A percentile compares a stretch with the other conserved stretches of the same genome.
phyloP scores from a whole-genome alignment of 148 eudicot genomes.

The Drosera capensis region DNA sequence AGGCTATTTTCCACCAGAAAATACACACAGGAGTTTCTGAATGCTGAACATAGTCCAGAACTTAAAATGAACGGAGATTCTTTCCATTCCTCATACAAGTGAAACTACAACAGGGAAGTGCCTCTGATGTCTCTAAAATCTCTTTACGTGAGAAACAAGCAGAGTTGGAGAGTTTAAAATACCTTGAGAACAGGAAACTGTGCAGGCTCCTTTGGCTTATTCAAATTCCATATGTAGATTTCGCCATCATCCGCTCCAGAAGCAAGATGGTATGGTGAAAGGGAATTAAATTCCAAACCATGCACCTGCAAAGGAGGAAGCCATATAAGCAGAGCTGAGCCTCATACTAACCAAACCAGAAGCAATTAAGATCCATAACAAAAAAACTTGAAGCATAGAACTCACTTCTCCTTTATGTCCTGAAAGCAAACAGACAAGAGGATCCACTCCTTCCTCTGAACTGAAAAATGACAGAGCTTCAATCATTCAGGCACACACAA shows the following conservation, averaged over 20 bases:
- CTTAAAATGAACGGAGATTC: too few relatives aligned
- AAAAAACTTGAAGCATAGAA: constrained; percentile 5
- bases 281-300: constrained; percentile 69
- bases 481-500: too few relatives aligned
- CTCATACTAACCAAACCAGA: constrained; percentile 4
- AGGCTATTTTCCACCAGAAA: too few relatives aligned
- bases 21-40: too few relatives aligned
- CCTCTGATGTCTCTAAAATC: too few relatives aligned
- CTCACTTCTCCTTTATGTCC: constrained; percentile 81
- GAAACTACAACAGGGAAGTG: too few relatives aligned
- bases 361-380: not conserved
- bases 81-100: too few relatives aligned
- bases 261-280: constrained; percentile 60
- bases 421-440: constrained; percentile 45
- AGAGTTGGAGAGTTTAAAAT: too few relatives aligned
- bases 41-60: too few relatives aligned
- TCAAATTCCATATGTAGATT: constrained; percentile 84
- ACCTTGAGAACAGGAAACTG: constrained; percentile 77
- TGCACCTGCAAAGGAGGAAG: constrained; percentile 62
- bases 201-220: constrained; percentile 46
- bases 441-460: constrained; percentile 28
- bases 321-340: not conserved
- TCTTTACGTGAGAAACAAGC: too few relatives aligned
- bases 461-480: constrained; percentile 14
- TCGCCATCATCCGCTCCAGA: constrained; percentile 99